Evolutionary conservation across 805 yeast genomes (phyloP).

Genomic region (Sugiyamaella mastotermitis): DNA sequence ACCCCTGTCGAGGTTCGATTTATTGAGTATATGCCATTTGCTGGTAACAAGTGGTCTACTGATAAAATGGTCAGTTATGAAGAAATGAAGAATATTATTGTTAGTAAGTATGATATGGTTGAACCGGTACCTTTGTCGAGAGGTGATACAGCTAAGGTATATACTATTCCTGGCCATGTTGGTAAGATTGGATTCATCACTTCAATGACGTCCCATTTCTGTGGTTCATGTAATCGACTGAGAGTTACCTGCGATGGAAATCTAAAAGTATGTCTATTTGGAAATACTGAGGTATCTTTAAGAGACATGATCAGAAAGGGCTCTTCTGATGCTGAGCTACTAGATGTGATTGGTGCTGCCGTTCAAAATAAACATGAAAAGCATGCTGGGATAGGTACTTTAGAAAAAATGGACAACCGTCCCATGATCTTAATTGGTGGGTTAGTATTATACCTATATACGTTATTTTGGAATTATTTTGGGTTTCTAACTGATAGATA

Average conservation of each 20-base stretch:
- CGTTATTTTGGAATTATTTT: too few species aligned
- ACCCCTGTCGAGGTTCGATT: slow-evolving; percentile 44
- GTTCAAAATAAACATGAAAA: slow-evolving; percentile 42
- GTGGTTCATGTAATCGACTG: slow-evolving; percentile 46
- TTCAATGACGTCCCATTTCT: slow-evolving; percentile 50
- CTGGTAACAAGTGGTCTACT: slow-evolving; percentile 47
- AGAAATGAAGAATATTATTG: slow-evolving; percentile 37
- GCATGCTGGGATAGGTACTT: slow-evolving; percentile 46
- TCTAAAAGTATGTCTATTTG: slow-evolving; percentile 49
- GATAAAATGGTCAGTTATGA: slow-evolving; percentile 41
- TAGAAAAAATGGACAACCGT: slow-evolving; percentile 42
- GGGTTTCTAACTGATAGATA: too few species aligned
- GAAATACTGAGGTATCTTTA: slow-evolving; percentile 44
- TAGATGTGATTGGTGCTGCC: slow-evolving; percentile 39
- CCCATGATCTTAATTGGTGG: slow-evolving; percentile 58
- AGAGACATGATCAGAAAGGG: slow-evolving; percentile 40
- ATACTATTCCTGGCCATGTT: slow-evolving; percentile 35
- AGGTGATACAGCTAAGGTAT: slow-evolving; percentile 50
- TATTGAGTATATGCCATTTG: slow-evolving; percentile 56
- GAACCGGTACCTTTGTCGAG: slow-evolving; percentile 20
- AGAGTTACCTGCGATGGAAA: slow-evolving; percentile 50
- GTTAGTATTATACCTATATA: slow-evolving; percentile 29
- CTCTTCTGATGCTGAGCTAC: slow-evolving; percentile 32
- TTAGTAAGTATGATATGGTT: slow-evolving; percentile 28
- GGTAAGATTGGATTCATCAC: slow-evolving; percentile 49